Base-by-base conservation (phyloP, 192 early-diverging fungal species). In the Backusella luteola region DNA sequence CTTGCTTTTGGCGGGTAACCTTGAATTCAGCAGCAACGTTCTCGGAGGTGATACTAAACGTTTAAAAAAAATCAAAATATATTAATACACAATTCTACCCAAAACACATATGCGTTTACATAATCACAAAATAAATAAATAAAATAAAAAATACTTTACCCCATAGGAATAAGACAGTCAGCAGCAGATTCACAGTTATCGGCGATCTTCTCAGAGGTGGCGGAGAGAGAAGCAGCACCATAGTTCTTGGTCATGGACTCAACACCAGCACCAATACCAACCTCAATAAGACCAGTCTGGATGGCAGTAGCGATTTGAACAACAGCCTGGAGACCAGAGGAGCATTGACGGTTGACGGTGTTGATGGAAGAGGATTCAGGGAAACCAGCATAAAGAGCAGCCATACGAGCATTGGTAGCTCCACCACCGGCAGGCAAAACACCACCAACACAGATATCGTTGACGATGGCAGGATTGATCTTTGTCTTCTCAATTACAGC, bases 321-420 rank as follows among this genome's bases (percentile, higher is more conserved):
- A 63, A 93, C 91, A 26, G 97, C 95, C 74, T 96, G 94, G 34
- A 98, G 91, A 70, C 97, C 97, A 74, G 90, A 93, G 63, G 95
- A 95, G 89, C 97, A 98, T 81, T 98, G 97, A 34, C 97, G 88
- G 91, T 98, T 98, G 81, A 96, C 91, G n/a, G 94, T 95, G 76
- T 87, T 91, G 41, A 95, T 84, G 67, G 94, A 84, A 23, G 93
- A 91, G 12, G 90, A 90, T 59, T 95, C 89, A 12, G 97, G 96
- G 87, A 95, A 95, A 75, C 94, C 96, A 39, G 96, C 97, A 78
- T 94, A 90, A 69, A 98, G 89, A 78, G 92, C 90, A 26, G 97
- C 97, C 89, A 96, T 96, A 52, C 97, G 91, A 32, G 96, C 94
- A 49, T 89, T 91, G 72, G 91, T 95, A 78, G 95, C 95, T 56